A percentile compares a stretch with the other conserved stretches of the same genome.
These are phyloP conservation scores for Wallemia hederae DNA, from an alignment of 1,284 basidiomycete species.

Conservation along the genomic window DNA sequence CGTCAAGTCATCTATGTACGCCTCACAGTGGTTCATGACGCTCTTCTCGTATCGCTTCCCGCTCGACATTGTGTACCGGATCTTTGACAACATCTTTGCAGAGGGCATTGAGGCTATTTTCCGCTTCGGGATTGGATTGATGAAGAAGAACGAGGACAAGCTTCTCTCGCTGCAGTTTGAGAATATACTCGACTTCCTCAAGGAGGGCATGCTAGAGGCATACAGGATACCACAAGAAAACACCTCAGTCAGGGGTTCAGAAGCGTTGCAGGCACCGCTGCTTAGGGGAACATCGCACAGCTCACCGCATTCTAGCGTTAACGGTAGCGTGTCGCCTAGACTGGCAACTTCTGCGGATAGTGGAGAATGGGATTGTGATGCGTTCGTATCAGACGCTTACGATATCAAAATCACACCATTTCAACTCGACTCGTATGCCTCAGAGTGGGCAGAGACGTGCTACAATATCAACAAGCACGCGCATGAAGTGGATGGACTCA, in stretches of 20 bases:
- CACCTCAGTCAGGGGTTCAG: neutral
- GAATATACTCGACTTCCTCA: constrained; percentile 51
- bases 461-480: constrained; percentile 43
- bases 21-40: constrained; percentile 89
- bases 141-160: constrained; percentile 60
- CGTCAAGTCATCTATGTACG: constrained; percentile 84
- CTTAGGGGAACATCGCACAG: constrained; percentile 1
- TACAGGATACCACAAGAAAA: constrained; percentile 23
- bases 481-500: constrained; percentile 45
- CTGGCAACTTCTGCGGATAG: neutral
- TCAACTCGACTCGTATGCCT: constrained; percentile 62
- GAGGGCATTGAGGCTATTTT: constrained; percentile 93
- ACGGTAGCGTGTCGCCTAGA: neutral
- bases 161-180: constrained; percentile 61
- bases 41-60: constrained; percentile 93
- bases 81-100: constrained; percentile 79
- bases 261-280: constrained; percentile 15
- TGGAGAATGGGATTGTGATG: neutral
- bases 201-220: constrained; percentile 46
- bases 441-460: constrained; percentile 50
- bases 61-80: constrained; percentile 70
- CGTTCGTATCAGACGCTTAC: constrained; percentile 22
- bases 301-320: constrained; percentile 1
- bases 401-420: constrained; percentile 59
- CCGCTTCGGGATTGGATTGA: constrained; percentile 62